A percentile compares a stretch with the other conserved stretches of the same genome.
Evolutionary conservation across 2,329 filamentous ascomycete genomes (phyloP).

Genomic region (Didymella pomorum): DNA sequence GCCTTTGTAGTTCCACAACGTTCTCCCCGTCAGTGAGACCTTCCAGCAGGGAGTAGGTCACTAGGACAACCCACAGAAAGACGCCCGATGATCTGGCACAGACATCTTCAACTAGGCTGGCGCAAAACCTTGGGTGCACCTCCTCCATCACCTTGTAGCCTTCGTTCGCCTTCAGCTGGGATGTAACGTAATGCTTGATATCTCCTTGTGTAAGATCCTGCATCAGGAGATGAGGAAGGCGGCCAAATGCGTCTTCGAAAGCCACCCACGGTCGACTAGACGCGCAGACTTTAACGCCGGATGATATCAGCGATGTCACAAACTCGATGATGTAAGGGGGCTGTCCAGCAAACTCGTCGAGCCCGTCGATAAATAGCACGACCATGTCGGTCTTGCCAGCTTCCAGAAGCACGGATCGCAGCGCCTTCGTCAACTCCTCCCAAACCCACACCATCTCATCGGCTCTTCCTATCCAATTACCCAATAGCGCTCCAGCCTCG

Average conservation of each 20-base stretch:
- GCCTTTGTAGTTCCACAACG: slow-evolving; percentile 9
- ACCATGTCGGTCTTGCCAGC: no score
- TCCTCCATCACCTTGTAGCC: neutral
- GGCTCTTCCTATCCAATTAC: neutral
- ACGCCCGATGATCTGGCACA: slow-evolving; percentile 23
- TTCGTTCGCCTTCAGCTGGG: neutral
- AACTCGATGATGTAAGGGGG: slow-evolving; percentile 5
- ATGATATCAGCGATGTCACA: neutral
- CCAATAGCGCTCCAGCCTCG: neutral
- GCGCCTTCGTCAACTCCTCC: slow-evolving; percentile 2
- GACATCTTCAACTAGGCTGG: slow-evolving; percentile 15
- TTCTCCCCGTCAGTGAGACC: slow-evolving; percentile 21
- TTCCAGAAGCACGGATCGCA: neutral
- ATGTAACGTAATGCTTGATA: slow-evolving; percentile 19
- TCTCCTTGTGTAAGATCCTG: slow-evolving; percentile 20
- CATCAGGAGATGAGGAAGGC: slow-evolving; percentile 22
- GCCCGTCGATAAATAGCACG: slow-evolving; percentile 15
- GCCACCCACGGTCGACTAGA: slow-evolving; percentile 37
- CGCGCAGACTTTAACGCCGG: slow-evolving; percentile 34
- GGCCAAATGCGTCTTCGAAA: slow-evolving; percentile 35
- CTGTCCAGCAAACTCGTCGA: slow-evolving; percentile 18
- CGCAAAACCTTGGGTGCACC: no score
- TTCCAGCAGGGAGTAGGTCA: slow-evolving; percentile 17
- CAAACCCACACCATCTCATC: no score
- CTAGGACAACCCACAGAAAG: slow-evolving; percentile 29